Conservation (phyloP, 164 flowering plant species). For the Magnolia sinica region DNA sequence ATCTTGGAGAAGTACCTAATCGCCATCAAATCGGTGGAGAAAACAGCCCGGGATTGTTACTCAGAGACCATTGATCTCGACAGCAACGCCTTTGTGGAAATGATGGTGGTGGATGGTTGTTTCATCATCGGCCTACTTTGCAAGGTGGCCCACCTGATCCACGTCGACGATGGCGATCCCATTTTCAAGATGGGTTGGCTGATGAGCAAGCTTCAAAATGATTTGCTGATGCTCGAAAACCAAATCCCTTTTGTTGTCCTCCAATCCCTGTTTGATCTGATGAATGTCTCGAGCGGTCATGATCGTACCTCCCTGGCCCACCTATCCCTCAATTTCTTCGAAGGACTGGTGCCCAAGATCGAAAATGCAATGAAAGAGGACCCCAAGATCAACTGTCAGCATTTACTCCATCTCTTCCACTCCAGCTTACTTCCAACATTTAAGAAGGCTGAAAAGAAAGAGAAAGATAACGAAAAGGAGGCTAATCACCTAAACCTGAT, state of each 20-base stretch:
- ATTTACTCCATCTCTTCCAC: neutral
- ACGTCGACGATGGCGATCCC: neutral
- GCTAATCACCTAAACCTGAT: neutral
- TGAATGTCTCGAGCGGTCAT: no score
- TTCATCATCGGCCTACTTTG: neutral
- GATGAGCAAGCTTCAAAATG: neutral
- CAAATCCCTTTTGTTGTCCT: constrained; percentile 11
- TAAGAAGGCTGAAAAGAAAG: neutral
- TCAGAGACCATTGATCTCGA: neutral
- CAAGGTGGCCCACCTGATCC: neutral
- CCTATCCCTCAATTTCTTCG: neutral
- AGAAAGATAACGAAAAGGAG: no score
- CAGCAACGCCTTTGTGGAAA: neutral
- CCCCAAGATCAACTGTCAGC: neutral
- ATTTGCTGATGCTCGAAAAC: constrained; percentile 8
- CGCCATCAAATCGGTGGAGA: neutral
- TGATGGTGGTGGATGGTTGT: constrained; percentile 3
- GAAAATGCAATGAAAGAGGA: no score
- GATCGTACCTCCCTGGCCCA: neutral
- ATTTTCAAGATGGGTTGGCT: neutral
- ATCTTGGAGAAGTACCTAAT: neutral
- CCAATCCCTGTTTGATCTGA: neutral
- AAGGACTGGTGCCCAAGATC: neutral
- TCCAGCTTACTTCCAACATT: neutral
- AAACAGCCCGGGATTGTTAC: neutral